Base-by-base conservation (phyloP, 139 green algal genomes). In the Nannochloris sp. region DNA sequence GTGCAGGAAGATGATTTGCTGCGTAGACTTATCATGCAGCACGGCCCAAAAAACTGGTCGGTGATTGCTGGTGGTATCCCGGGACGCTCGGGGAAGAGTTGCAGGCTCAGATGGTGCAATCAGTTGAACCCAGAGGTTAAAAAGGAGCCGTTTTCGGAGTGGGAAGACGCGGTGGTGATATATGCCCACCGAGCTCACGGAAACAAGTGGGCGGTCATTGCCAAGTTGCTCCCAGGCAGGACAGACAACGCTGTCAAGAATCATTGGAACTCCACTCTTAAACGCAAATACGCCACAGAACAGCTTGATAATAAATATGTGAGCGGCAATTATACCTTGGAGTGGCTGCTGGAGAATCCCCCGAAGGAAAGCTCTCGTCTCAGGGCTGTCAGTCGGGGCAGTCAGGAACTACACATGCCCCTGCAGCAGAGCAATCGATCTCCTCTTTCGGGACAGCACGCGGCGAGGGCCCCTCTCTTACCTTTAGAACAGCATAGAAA, bases 231-330 rank as follows among this genome's bases (percentile, higher is more conserved):
- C 43, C 81, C 82, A 0, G 88, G 89, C 8, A 79, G 84, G 53
- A 91, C 84, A 12, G 79, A 89, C 60, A 91, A 91, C 43, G 75
- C 78, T 3, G 79, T 91, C 3, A 91, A 91, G 62, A 91, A 91
- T 62, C 84, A 90, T 64, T 91, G 83, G 83, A 88, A 91, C 63
- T 78, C 70, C 24, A 90, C 84, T 7, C 71, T 90, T 4, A 84
- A 82, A 70, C 62, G 78, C 31, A 85, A 80, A 56, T 72, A 79
- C 55, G 37, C n/a, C 16, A 55, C 10, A n/a, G 23, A 66, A 8
- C 46, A 43, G 34, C 14, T 58, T 8, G 46, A 66, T n/a, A 66
- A 66, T 19, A 66, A 66, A 23, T 79, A 77, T 67, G 48, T 78
- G 2, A 61, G 73, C 48, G 16, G 5, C 8, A 58, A 53, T n/a